Evolutionary conservation across 2,329 filamentous ascomycete species (phyloP), one percentile per base, ranked within the genome.

Genomic region (Paracamarosporium sp.): DNA sequence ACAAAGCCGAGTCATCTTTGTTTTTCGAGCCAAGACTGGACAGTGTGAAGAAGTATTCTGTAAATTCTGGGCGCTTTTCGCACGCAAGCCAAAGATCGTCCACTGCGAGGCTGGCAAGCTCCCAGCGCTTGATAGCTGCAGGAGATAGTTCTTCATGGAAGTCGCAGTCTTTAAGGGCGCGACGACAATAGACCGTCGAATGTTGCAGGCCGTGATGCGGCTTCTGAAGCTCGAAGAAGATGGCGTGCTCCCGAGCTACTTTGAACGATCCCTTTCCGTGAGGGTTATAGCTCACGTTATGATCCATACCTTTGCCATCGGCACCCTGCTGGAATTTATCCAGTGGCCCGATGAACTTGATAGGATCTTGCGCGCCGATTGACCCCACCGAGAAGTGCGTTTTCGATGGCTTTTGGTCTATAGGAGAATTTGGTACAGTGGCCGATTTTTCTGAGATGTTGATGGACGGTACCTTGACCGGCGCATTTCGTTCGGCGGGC

Each of bases 321-420:
- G 47, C 56, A 12, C 56, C 66, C 8, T 62, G 53, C 31, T 56
- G 44, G 47, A 66, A 64, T 15, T 63, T 53, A 4, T 63, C 58
- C n/a, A 68, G 36, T 8, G 66, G 64, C 3, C 66, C 66, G 24
- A 68, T 63, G 50, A 68, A 68, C 41, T 68, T 68, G 17, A 53
- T 59, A 13, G 64, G 64, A 38, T 68, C 57, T 36, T 46, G 55
- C 12, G 63, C 59, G 11, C 62, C 66, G 9, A 61, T 60, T 4
- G 61, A 64, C 4, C 66, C 66, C 11, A 68, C 51, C 2, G 64
- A 67, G 45, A 68, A 65, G 17, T 60, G 61, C 7, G 66, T 68
- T 13, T 59, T 58, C 41, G 63, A 51, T 1, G 57, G 54, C 30
- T 56, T 62, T 54, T 55, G 25, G 15, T 31, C 17, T 27, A 31